phyloP scores from a whole-genome alignment of 2,329 filamentous ascomycete genomes.

The Pestalotiopsis sp. region DNA sequence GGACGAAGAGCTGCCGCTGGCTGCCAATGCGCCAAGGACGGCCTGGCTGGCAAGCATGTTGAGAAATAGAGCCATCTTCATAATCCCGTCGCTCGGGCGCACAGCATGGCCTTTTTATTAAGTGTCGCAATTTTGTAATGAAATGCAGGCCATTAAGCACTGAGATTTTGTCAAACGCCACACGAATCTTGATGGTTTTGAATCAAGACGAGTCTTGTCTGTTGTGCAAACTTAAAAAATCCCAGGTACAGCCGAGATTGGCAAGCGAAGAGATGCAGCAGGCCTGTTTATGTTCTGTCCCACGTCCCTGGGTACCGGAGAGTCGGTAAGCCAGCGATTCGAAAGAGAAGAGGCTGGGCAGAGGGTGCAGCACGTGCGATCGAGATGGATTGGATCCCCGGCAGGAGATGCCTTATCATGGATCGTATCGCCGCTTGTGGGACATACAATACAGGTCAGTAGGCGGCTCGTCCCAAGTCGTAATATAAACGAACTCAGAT shows the following conservation, averaged over 20 bases:
- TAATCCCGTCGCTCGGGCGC: neutral
- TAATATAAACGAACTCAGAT: neutral
- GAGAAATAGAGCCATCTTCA: neutral
- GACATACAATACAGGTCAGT: neutral
- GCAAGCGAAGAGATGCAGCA: neutral
- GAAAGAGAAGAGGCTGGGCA: neutral
- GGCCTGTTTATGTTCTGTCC: neutral
- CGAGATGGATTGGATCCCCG: neutral
- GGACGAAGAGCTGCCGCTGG: neutral
- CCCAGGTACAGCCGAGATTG: neutral
- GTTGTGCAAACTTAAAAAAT: neutral
- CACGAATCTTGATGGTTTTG: neutral
- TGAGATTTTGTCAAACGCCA: neutral
- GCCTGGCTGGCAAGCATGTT: neutral
- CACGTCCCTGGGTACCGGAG: neutral
- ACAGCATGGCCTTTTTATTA: neutral
- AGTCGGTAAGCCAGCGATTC: neutral
- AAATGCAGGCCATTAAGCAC: neutral
- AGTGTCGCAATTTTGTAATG: neutral
- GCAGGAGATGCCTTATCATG: no score
- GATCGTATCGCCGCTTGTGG: no score
- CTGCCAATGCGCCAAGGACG: conserved; percentile 6
- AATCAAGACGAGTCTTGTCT: neutral
- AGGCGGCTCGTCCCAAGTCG: neutral
- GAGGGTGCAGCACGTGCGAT: neutral